A percentile compares a stretch with the other conserved stretches of the same genome.
phyloP scores from a whole-genome alignment of 2,329 filamentous ascomycete species.

The Byssochlamys sp. region DNA sequence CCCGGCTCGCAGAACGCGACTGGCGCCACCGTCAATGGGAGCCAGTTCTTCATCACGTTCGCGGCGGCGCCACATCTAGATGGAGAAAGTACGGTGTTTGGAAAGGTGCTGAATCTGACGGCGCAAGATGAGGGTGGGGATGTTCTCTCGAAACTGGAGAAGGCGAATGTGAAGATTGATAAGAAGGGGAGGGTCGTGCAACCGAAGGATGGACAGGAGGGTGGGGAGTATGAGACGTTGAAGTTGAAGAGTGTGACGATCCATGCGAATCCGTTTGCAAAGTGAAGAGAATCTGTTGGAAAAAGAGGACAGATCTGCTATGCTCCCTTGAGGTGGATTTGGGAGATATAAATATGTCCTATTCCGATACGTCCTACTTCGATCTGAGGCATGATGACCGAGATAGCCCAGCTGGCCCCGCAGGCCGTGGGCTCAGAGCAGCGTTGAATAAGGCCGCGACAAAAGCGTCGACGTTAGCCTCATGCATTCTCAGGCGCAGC shows the following conservation, averaged over 20 bases:
- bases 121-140: constrained; percentile 37
- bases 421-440: too few species aligned
- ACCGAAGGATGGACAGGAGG: constrained; percentile 30
- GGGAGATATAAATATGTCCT: not conserved
- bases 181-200: constrained; percentile 50
- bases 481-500: not conserved
- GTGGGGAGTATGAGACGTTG: constrained; percentile 38
- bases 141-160: constrained; percentile 44
- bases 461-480: not conserved
- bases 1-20: constrained; percentile 36
- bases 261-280: constrained; percentile 57
- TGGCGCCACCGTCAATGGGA: constrained; percentile 41
- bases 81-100: constrained; percentile 59
- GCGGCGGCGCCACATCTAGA: constrained; percentile 54
- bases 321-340: not conserved
- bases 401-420: not conserved
- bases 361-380: not conserved
- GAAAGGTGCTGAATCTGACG: constrained; percentile 43
- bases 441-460: not conserved
- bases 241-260: constrained; percentile 49
- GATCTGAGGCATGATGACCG: not conserved
- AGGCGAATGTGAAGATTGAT: constrained; percentile 51
- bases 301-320: not conserved
- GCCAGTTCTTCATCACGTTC: constrained; percentile 57
- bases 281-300: constrained; percentile 23